Conservation (phyloP, 139 green algal genomes). For the Chlamydomonas schloesseri region DNA sequence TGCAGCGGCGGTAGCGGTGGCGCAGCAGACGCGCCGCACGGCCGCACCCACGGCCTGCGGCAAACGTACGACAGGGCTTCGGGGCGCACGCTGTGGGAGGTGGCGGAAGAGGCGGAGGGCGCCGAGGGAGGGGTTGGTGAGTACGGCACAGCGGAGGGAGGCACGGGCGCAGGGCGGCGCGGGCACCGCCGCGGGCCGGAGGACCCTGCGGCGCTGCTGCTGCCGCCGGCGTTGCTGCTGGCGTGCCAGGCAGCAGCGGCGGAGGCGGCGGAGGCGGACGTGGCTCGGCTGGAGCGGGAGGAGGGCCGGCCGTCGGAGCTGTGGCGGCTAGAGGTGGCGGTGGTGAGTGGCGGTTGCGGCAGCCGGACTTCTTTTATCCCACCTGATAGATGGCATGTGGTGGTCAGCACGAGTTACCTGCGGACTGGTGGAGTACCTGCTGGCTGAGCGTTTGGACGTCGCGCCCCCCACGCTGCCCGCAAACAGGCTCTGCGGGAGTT, state of each 20-base stretch:
- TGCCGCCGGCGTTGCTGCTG: slow-evolving; percentile 4
- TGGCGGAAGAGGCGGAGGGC: background rate
- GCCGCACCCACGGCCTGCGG: background rate
- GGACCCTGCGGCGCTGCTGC: background rate
- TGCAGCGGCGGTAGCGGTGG: background rate
- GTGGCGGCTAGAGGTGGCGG: slow-evolving; percentile 23
- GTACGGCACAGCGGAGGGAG: no score
- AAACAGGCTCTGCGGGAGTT: slow-evolving; percentile 1
- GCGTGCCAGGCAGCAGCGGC: slow-evolving; percentile 4
- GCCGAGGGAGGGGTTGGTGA: no score
- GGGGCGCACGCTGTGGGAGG: slow-evolving; percentile 6
- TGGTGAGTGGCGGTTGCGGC: slow-evolving; percentile 17
- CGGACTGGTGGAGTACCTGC: no score
- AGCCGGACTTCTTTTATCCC: no score
- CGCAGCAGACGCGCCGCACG: no score
- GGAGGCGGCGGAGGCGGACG: slow-evolving; percentile 4
- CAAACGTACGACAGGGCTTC: slow-evolving; percentile 13
- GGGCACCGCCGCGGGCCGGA: background rate
- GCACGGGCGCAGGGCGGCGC: no score
- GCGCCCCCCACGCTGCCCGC: background rate
- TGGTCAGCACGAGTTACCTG: no score
- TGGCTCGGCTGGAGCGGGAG: background rate
- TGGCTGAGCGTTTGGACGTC: background rate
- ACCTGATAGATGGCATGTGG: no score
- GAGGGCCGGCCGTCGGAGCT: background rate